These are phyloP conservation scores for Toxoplasma gondii DNA, from an alignment of 169 alveolate genomes.

Conservation along the genomic window DNA sequence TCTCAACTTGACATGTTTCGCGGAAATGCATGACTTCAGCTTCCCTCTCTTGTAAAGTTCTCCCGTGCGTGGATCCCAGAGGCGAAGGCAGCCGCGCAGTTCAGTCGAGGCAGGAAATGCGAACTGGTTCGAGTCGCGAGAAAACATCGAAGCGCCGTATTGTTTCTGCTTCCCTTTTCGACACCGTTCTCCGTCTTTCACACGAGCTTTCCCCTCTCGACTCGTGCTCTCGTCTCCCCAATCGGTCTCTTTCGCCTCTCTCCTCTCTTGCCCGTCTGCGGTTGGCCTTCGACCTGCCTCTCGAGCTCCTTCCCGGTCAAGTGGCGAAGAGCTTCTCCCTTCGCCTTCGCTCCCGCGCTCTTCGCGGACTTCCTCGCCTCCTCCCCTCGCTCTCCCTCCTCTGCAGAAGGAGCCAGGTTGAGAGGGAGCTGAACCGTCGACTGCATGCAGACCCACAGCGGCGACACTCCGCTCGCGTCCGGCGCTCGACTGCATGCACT, in stretches of 20 bases:
- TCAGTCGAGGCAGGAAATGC: background rate
- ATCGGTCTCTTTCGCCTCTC: background rate
- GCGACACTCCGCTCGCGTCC: too few relatives aligned
- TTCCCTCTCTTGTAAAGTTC: background rate
- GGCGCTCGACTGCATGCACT: background rate
- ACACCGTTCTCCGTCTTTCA: too few relatives aligned
- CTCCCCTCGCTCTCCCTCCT: background rate
- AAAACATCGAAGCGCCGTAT: background rate
- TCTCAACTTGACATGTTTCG: background rate
- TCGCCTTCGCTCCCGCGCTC: too few relatives aligned
- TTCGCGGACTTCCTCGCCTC: too few relatives aligned
- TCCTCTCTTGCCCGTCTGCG: background rate
- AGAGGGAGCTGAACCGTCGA: background rate
- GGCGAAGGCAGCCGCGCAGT: constrained; percentile 32
- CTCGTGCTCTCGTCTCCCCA: too few relatives aligned
- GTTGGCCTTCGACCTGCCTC: too few relatives aligned
- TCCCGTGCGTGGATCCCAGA: background rate
- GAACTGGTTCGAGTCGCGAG: background rate
- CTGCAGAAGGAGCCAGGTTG: background rate
- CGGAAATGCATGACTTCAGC: background rate
- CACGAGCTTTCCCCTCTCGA: too few relatives aligned
- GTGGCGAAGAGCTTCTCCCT: too few relatives aligned
- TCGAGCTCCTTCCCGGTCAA: too few relatives aligned
- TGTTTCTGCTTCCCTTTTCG: background rate
- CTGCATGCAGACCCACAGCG: too few relatives aligned